phyloP scores from a whole-genome alignment of 2,329 filamentous ascomycete species.

The Decorospora gaudefroyi region DNA sequence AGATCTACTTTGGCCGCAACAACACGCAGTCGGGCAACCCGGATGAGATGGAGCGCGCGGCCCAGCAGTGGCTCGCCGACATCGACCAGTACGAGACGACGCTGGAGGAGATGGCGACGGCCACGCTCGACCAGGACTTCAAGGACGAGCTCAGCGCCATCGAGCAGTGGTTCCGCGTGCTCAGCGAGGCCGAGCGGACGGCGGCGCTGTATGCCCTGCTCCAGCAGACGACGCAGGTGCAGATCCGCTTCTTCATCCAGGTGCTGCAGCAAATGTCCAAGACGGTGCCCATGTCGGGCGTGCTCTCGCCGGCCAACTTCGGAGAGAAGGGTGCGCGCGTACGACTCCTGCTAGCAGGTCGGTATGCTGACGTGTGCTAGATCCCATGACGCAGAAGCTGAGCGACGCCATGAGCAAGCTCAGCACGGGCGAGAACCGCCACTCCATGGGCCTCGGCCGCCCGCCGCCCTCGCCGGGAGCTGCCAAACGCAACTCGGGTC shows the following conservation, averaged over 20 bases:
- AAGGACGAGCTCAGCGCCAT: constrained; percentile 99
- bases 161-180: constrained; percentile 98
- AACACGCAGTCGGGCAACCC: constrained; percentile 66
- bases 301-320: constrained; percentile 92
- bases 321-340: constrained; percentile 76
- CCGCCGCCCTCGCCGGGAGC: constrained; percentile 72
- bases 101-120: constrained; percentile 96
- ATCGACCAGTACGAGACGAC: constrained; percentile 99
- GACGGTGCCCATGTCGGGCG: constrained; percentile 94
- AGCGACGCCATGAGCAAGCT: constrained; percentile 97
- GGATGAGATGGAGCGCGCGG: constrained; percentile 91
- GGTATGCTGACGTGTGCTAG: constrained; percentile 55
- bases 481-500: constrained; percentile 85
- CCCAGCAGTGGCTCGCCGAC: constrained; percentile 98
- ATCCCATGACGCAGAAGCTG: constrained; percentile 94
- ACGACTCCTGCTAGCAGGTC: background rate
- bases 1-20: constrained; percentile 85
- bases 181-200: constrained; percentile 95
- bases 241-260: constrained; percentile 99
- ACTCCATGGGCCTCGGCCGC: constrained; percentile 73
- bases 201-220: constrained; percentile 92
- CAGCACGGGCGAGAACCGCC: constrained; percentile 82
- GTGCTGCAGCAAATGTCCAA: constrained; percentile 99
- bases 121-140: constrained; percentile 98
- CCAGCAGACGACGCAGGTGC: constrained; percentile 97